Percentiles rank a stretch among this genome's conserved stretches.
phyloP scores from a whole-genome alignment of 139 green algal genomes.

The Micromonas pusilla region DNA sequence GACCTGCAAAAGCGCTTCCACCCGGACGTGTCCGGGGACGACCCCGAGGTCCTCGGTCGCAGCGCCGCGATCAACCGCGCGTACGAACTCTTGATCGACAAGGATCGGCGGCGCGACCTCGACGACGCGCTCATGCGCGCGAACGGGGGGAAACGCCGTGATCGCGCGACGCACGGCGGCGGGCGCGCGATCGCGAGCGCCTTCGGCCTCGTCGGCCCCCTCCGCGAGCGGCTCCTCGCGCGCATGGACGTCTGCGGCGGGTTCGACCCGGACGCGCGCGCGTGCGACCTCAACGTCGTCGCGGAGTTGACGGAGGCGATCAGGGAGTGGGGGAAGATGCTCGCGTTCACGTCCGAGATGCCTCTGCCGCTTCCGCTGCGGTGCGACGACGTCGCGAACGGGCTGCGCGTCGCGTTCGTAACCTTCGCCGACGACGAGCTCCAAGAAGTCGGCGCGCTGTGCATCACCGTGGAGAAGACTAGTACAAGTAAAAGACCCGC shows the following conservation, averaged over 20 bases:
- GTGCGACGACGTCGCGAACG: not conserved
- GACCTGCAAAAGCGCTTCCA: not conserved
- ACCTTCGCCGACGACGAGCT: not conserved
- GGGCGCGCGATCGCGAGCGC: not conserved
- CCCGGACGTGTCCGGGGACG: not conserved
- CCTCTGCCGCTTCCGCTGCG: conserved; percentile 1
- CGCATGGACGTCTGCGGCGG: conserved; percentile 1
- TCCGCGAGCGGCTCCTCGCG: not conserved
- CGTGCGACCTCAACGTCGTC: not conserved
- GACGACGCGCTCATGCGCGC: not conserved
- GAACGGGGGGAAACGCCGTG: not conserved
- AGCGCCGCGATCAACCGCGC: not conserved
- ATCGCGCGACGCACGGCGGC: too few relatives aligned
- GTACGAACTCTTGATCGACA: not conserved
- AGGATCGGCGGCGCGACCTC: not conserved
- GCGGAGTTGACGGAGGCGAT: not conserved
- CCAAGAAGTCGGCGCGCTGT: not conserved
- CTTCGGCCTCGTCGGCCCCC: not conserved
- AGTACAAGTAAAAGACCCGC: not conserved
- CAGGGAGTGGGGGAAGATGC: not conserved
- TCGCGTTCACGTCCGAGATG: conserved; percentile 17
- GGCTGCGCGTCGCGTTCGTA: not conserved
- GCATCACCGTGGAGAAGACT: not conserved
- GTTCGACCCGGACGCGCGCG: not conserved
- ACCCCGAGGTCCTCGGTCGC: not conserved